phyloP scores from a whole-genome alignment of 805 yeast genomes.

The Starmerella vaccinii region DNA sequence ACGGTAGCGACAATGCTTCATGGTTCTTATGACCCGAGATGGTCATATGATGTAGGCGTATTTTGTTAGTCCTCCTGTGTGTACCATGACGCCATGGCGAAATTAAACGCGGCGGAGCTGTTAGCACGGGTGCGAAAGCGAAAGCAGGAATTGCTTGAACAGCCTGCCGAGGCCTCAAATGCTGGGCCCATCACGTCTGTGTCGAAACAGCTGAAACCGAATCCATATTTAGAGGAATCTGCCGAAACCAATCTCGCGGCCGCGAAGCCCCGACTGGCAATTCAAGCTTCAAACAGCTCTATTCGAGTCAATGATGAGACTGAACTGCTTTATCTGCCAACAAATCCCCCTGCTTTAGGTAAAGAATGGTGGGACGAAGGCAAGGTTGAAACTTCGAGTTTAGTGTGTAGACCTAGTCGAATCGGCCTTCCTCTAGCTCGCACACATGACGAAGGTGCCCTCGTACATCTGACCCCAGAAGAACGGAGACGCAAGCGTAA shows the following conservation, averaged over 20 bases:
- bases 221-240: conserved; percentile 34
- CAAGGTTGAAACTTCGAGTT: background rate
- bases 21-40: too few relatives aligned
- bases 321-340: conserved; percentile 27
- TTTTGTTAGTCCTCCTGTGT: background rate
- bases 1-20: too few relatives aligned
- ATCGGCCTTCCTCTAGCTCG: background rate
- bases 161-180: conserved; percentile 19
- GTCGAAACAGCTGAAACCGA: background rate
- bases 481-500: conserved; percentile 67
- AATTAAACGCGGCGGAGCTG: conserved; percentile 17
- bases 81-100: background rate
- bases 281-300: conserved; percentile 36
- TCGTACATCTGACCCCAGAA: conserved; percentile 30
- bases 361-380: background rate
- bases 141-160: conserved; percentile 16
- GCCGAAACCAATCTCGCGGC: conserved; percentile 53
- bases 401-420: background rate
- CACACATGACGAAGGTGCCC: conserved; percentile 23
- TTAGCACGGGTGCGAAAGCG: conserved; percentile 22
- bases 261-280: conserved; percentile 33
- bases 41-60: too few relatives aligned
- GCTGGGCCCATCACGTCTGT: background rate
- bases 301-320: conserved; percentile 30
- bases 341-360: conserved; percentile 26